These are phyloP conservation scores for Ustilago nuda DNA, from an alignment of 1,284 basidiomycete genomes.

Conservation along the genomic window DNA sequence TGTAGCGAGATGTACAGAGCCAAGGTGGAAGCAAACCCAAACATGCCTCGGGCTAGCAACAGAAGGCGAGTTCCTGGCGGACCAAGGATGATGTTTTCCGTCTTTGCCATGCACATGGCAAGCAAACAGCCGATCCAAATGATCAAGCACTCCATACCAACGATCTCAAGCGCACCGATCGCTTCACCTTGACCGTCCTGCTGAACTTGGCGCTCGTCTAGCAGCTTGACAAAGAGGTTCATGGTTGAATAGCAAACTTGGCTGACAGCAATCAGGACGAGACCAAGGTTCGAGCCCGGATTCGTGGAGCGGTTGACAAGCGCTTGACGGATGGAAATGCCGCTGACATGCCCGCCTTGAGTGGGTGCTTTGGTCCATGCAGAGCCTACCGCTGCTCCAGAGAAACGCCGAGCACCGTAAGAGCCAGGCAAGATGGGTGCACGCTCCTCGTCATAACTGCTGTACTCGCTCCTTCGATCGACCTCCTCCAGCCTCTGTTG, in stretches of 20 bases:
- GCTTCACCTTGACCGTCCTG: constrained; percentile 10
- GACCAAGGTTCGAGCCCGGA: constrained; percentile 49
- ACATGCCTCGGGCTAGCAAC: constrained; percentile 75
- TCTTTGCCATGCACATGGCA: constrained; percentile 69
- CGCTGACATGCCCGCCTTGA: constrained; percentile 27
- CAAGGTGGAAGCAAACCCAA: constrained; percentile 75
- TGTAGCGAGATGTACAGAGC: constrained; percentile 78
- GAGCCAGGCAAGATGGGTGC: constrained; percentile 22
- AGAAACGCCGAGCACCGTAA: constrained; percentile 19
- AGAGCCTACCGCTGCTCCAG: constrained; percentile 24
- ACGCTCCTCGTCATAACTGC: constrained; percentile 36
- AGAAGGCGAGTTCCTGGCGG: constrained; percentile 77
- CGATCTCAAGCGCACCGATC: constrained; percentile 70
- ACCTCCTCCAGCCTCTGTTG: constrained; percentile 37
- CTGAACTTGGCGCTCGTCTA: constrained; percentile 65
- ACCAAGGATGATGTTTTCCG: constrained; percentile 77
- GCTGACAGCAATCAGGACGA: constrained; percentile 48
- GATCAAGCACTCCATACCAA: constrained; percentile 73
- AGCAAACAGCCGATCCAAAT: constrained; percentile 65
- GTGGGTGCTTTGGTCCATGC: constrained; percentile 27
- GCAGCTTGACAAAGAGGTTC: constrained; percentile 76
- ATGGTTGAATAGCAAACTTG: constrained; percentile 69
- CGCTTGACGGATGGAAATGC: constrained; percentile 46
- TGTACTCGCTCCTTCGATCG: constrained; percentile 28
- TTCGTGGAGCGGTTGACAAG: constrained; percentile 37